These are phyloP conservation scores for Flaveria sonorensis DNA, from an alignment of 129 eudicot species.

Conservation along the genomic window DNA sequence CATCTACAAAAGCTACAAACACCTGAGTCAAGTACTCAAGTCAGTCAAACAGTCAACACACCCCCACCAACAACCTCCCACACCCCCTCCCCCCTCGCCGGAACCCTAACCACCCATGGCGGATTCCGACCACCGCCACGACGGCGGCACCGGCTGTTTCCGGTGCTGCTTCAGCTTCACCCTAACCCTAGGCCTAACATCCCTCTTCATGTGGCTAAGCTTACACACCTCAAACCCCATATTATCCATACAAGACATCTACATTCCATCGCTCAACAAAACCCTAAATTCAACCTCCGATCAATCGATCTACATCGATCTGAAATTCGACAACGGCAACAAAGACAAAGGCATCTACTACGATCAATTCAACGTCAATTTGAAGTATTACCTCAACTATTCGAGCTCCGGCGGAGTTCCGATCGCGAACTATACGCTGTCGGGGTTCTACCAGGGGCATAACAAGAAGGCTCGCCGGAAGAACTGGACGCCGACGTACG, in stretches of 20 bases:
- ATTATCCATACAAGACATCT: conserved; percentile 54
- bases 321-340: conserved; percentile 64
- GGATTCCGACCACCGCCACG: conserved; percentile 18
- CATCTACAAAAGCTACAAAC: too few species aligned
- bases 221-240: conserved; percentile 57
- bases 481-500: conserved; percentile 24
- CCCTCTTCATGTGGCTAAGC: conserved; percentile 69
- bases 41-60: not conserved
- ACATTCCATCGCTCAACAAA: conserved; percentile 61
- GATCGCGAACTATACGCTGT: conserved; percentile 45
- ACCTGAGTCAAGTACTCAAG: too few species aligned
- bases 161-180: conserved; percentile 54
- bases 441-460: conserved; percentile 66
- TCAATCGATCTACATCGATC: conserved; percentile 52
- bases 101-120: conserved; percentile 37
- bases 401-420: not conserved
- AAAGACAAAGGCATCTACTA: conserved; percentile 66
- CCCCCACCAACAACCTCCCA: not conserved
- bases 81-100: conserved; percentile 22
- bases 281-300: conserved; percentile 40
- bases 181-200: conserved; percentile 53
- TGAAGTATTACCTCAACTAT: conserved; percentile 26
- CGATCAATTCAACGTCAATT: conserved; percentile 40
- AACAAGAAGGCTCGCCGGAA: conserved; percentile 46
- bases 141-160: conserved; percentile 42